These are phyloP conservation scores for Geotrichum histeridarum DNA, from an alignment of 1,139 yeast species.

Conservation along the genomic window DNA sequence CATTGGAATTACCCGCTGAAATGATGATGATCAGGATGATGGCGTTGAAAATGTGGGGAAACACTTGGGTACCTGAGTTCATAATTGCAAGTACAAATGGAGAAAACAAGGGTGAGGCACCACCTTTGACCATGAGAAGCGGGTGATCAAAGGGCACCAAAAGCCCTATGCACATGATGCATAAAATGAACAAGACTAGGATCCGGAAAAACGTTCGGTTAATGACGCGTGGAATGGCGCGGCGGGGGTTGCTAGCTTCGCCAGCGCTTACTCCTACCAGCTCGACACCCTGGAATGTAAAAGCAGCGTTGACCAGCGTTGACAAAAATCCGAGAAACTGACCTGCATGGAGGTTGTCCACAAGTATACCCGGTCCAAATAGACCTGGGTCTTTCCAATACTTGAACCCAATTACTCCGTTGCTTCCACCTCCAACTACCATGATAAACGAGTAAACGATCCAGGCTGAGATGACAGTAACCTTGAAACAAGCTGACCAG, in stretches of 20 bases:
- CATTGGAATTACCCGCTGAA: constrained; percentile 50
- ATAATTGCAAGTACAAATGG: constrained; percentile 52
- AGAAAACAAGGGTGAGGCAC: constrained; percentile 33
- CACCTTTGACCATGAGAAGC: constrained; percentile 9
- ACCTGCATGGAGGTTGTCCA: constrained; percentile 49
- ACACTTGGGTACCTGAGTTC: constrained; percentile 14
- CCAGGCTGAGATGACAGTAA: constrained; percentile 54
- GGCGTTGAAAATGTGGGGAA: constrained; percentile 41
- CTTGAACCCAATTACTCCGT: constrained; percentile 70
- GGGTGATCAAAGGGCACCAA: constrained; percentile 70
- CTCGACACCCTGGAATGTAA: constrained; percentile 72
- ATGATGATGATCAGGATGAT: constrained; percentile 48
- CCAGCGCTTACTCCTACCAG: constrained; percentile 68
- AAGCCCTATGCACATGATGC: constrained; percentile 67
- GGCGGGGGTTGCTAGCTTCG: constrained; percentile 71
- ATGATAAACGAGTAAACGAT: constrained; percentile 59
- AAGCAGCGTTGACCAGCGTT: constrained; percentile 63
- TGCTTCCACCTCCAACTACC: constrained; percentile 65
- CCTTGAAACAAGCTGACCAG: constrained; percentile 42
- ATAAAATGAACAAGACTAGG: constrained; percentile 58
- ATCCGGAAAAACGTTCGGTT: constrained; percentile 73
- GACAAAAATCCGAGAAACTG: constrained; percentile 50
- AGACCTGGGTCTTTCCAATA: constrained; percentile 69
- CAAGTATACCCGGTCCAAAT: constrained; percentile 49
- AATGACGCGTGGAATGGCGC: constrained; percentile 70